These are phyloP conservation scores for Extremus antarcticus DNA, from an alignment of 495 filamentous ascomycete genomes.

Conservation along the genomic window DNA sequence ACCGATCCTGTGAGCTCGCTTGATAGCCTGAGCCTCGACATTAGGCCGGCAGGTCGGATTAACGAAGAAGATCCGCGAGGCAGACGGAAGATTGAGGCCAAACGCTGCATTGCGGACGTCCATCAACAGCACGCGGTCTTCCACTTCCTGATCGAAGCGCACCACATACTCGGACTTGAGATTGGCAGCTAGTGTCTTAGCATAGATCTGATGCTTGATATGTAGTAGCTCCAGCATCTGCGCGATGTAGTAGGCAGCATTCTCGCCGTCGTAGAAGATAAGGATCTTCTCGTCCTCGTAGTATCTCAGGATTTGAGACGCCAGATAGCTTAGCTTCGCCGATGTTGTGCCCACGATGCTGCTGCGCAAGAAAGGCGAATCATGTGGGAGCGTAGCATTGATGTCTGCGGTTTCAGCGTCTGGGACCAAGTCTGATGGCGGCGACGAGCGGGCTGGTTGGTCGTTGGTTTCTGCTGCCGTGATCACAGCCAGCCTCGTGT, in stretches of 20 bases:
- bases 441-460: neutral
- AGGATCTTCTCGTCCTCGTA: conserved; percentile 73
- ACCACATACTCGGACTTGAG: conserved; percentile 61
- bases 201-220: conserved; percentile 53
- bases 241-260: conserved; percentile 58
- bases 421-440: neutral
- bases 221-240: conserved; percentile 57
- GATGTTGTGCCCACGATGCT: conserved; percentile 70
- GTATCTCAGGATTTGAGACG: conserved; percentile 56
- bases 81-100: conserved; percentile 71
- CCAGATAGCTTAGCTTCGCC: conserved; percentile 75
- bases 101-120: conserved; percentile 79
- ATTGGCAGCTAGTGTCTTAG: conserved; percentile 50
- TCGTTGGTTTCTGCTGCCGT: neutral
- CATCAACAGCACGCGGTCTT: conserved; percentile 71
- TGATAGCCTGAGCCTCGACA: conserved; percentile 84
- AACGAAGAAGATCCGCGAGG: conserved; percentile 82
- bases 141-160: conserved; percentile 58
- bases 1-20: conserved; percentile 79
- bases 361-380: conserved; percentile 49
- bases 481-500: neutral
- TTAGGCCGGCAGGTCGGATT: conserved; percentile 80
- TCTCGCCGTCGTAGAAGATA: conserved; percentile 84
- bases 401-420: neutral
- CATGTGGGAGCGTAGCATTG: conserved; percentile 3